phyloP scores from a whole-genome alignment of 108 stramenopile genomes.

The Cyclostephanos invisitatus region DNA sequence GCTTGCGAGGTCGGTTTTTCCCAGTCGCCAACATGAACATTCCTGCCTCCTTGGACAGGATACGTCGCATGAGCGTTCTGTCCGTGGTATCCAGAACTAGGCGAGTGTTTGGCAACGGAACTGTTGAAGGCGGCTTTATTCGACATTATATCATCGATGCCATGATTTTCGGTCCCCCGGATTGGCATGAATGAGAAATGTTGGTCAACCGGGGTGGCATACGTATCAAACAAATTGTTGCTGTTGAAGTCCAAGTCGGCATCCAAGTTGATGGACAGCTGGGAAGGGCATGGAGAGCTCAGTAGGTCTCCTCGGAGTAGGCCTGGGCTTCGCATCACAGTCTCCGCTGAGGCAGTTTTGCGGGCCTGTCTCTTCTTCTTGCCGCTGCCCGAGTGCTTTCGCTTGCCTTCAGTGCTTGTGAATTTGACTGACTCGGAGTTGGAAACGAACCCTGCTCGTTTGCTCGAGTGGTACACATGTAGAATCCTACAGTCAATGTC shows the following conservation, averaged over 20 bases:
- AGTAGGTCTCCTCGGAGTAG: conserved; percentile 1
- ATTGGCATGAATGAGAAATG: conserved; percentile 24
- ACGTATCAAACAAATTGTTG: conserved; percentile 1
- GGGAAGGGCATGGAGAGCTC: background rate
- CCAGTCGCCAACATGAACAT: background rate
- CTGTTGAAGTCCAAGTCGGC: conserved; percentile 7
- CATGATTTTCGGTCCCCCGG: background rate
- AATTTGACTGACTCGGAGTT: background rate
- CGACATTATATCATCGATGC: conserved; percentile 6
- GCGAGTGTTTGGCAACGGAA: conserved; percentile 3
- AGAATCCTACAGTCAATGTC: conserved; percentile 61
- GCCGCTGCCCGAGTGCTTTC: background rate
- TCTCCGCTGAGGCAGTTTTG: background rate
- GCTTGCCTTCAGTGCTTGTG: conserved; percentile 9
- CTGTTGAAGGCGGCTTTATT: conserved; percentile 24
- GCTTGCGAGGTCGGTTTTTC: background rate
- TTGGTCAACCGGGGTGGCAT: background rate
- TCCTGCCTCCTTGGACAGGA: background rate
- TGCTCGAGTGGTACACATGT: conserved; percentile 82
- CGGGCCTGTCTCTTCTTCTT: background rate
- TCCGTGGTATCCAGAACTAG: background rate
- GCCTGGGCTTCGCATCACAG: background rate
- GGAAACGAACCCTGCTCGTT: conserved; percentile 48
- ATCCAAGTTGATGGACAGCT: conserved; percentile 10
- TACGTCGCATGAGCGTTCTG: background rate